Conservation (phyloP, 108 stramenopile species). For the Parietichytrium sp. region DNA sequence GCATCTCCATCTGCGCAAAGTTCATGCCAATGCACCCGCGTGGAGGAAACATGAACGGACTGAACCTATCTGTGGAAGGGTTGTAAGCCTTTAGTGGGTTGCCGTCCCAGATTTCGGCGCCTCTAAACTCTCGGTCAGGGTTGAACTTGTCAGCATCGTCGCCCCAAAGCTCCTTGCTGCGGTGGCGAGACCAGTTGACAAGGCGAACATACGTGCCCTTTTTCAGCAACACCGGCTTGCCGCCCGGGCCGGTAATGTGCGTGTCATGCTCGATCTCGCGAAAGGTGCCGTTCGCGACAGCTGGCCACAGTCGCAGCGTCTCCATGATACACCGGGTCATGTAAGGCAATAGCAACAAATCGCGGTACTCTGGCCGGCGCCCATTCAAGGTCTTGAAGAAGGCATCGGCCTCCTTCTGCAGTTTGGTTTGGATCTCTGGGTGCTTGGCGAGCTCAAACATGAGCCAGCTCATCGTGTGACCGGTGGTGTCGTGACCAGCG, state of each 20-base stretch:
- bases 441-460: neutral
- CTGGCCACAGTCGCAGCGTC: neutral
- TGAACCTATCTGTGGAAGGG: neutral
- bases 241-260: neutral
- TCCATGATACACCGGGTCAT: neutral
- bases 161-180: neutral
- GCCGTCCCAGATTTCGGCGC: conserved; percentile 14
- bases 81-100: neutral
- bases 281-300: conserved; percentile 32
- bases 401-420: neutral
- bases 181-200: neutral
- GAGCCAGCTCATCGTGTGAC: neutral
- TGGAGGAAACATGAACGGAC: conserved; percentile 23
- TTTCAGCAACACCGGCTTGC: neutral
- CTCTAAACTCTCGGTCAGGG: neutral
- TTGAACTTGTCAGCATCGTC: neutral
- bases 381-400: neutral
- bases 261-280: neutral
- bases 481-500: conserved; percentile 31
- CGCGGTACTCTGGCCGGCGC: neutral
- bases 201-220: neutral
- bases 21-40: conserved; percentile 26
- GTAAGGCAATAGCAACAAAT: neutral
- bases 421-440: neutral
- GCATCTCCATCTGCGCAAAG: neutral